These are phyloP conservation scores for Globisporangium paddicum DNA, from an alignment of 352 stramenopile genomes.

Conservation along the genomic window DNA sequence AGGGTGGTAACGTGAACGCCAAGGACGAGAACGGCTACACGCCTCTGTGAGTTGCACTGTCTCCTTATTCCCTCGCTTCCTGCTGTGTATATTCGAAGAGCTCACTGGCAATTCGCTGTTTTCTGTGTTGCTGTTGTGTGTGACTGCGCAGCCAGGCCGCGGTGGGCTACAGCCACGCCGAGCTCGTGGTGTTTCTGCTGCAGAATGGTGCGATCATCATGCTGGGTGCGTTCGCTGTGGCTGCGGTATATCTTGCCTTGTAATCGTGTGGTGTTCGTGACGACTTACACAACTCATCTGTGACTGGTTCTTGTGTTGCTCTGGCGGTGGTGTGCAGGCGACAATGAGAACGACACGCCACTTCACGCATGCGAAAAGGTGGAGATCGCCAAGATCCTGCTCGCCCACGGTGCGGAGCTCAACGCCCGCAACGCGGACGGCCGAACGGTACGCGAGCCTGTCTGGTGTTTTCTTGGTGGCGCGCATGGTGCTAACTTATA, in stretches of 20 bases:
- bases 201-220: conserved; percentile 33
- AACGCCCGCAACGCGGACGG: conserved; percentile 61
- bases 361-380: conserved; percentile 60
- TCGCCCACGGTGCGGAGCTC: conserved; percentile 49
- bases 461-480: too few relatives aligned
- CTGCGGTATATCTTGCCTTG: not conserved
- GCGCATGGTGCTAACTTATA: too few relatives aligned
- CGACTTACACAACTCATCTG: not conserved
- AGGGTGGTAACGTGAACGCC: conserved; percentile 38
- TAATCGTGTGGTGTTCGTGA: not conserved
- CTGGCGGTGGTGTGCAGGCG: conserved; percentile 18
- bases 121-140: not conserved
- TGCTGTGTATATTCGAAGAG: not conserved
- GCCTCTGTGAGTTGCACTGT: conserved; percentile 35
- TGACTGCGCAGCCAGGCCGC: conserved; percentile 44
- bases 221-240: conserved; percentile 22
- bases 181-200: conserved; percentile 48
- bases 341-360: conserved; percentile 66
- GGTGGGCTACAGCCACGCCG: conserved; percentile 65
- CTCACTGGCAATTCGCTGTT: not conserved
- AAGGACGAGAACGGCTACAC: conserved; percentile 73
- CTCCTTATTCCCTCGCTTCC: too few relatives aligned
- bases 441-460: conserved; percentile 28
- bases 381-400: conserved; percentile 47
- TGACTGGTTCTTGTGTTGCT: not conserved